Conservation (phyloP, 805 yeast genomes). For the Nakazawaea ambrosiae region DNA sequence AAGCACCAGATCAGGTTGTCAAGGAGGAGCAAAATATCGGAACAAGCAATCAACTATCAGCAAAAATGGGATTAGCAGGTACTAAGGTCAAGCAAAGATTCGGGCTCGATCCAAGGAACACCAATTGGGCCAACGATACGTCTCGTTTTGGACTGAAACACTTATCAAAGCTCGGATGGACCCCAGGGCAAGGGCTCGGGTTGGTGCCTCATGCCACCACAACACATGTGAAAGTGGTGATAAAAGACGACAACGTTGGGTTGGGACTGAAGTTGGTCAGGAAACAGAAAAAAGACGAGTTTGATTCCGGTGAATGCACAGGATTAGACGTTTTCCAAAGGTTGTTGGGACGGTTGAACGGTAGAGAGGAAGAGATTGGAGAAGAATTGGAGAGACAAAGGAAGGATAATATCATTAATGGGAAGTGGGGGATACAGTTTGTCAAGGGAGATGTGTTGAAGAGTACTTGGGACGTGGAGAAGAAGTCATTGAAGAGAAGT, state of each 20-base stretch:
- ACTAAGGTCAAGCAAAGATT: slow-evolving; percentile 74
- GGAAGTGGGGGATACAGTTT: slow-evolving; percentile 84
- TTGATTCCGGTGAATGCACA: slow-evolving; percentile 76
- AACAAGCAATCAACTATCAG: no score
- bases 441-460: slow-evolving; percentile 76
- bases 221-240: slow-evolving; percentile 72
- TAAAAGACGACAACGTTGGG: slow-evolving; percentile 81
- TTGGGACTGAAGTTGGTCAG: slow-evolving; percentile 74
- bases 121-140: slow-evolving; percentile 87
- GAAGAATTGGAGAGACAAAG: slow-evolving; percentile 65
- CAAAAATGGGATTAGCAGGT: slow-evolving; percentile 74
- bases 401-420: slow-evolving; percentile 64
- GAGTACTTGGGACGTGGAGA: slow-evolving; percentile 75
- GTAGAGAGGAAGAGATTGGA: slow-evolving; percentile 62
- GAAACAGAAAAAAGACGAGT: slow-evolving; percentile 48
- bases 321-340: slow-evolving; percentile 93
- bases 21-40: no score
- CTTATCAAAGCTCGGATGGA: slow-evolving; percentile 82
- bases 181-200: slow-evolving; percentile 87
- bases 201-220: slow-evolving; percentile 58
- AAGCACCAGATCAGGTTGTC: no score
- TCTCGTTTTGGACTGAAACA: slow-evolving; percentile 84
- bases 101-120: slow-evolving; percentile 90
- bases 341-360: slow-evolving; percentile 81
- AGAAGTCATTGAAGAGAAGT: slow-evolving; percentile 25